Conservation (phyloP, 257 asterid genomes). For the Capsicum rhomboideum region DNA sequence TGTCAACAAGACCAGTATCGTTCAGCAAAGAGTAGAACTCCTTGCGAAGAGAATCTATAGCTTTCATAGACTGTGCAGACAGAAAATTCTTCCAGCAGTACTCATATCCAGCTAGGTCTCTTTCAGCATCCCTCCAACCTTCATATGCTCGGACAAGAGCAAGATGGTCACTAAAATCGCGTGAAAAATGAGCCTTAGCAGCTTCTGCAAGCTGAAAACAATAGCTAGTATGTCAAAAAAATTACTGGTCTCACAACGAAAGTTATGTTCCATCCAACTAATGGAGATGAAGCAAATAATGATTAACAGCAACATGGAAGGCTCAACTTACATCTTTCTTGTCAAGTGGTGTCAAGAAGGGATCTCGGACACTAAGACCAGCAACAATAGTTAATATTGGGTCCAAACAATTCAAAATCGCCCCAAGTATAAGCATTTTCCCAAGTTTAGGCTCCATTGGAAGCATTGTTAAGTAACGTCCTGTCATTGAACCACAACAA, state of each 20-base stretch:
- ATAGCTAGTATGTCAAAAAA: background rate
- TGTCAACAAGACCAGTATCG: conserved; percentile 82
- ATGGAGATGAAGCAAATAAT: background rate
- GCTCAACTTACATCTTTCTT: conserved; percentile 76
- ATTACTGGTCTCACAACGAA: background rate
- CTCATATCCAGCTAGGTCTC: conserved; percentile 49
- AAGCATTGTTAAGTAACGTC: conserved; percentile 80
- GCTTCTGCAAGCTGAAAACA: conserved; percentile 79
- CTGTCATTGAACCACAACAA: conserved; percentile 37
- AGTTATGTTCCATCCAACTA: background rate
- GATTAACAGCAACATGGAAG: background rate
- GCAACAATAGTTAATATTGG: conserved; percentile 88
- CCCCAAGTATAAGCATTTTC: conserved; percentile 92
- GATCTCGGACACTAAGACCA: conserved; percentile 91
- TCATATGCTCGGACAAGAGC: conserved; percentile 86
- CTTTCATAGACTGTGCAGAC: conserved; percentile 79
- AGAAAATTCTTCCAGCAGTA: conserved; percentile 96
- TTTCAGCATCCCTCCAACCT: conserved; percentile 89
- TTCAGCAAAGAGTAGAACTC: conserved; percentile 81
- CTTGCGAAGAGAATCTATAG: conserved; percentile 80
- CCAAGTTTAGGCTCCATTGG: conserved; percentile 99
- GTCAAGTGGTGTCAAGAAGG: conserved; percentile 83
- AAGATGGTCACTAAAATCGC: conserved; percentile 85
- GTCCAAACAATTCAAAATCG: conserved; percentile 80
- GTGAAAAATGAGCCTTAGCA: conserved; percentile 93